phyloP scores from a whole-genome alignment of 2,329 filamentous ascomycete genomes.

The Colletotrichum kahawae region DNA sequence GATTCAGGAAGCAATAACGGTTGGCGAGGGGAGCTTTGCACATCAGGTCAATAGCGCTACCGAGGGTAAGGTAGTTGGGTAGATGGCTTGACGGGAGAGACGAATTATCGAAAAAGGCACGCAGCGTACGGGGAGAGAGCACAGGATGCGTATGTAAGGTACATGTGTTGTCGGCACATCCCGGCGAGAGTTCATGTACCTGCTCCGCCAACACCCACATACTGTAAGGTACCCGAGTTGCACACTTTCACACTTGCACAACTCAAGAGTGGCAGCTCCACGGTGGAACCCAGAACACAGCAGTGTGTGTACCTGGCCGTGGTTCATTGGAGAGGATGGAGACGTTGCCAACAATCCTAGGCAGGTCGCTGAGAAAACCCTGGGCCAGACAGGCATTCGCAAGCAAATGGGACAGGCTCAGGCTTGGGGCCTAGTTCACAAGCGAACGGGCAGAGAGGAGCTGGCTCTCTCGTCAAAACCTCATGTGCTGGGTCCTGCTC shows the following conservation, averaged over 20 bases:
- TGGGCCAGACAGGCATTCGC: slow-evolving; percentile 4
- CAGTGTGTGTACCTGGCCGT: neutral
- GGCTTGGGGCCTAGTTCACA: neutral
- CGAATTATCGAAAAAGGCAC: neutral
- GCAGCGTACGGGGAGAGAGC: neutral
- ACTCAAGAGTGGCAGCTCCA: neutral
- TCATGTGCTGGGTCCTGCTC: neutral
- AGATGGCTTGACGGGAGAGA: neutral
- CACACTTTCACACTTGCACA: neutral
- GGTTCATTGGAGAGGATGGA: neutral
- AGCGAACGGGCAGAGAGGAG: neutral
- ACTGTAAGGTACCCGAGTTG: slow-evolving; percentile 19
- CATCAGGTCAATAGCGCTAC: neutral
- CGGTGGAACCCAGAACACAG: neutral
- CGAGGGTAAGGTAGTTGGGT: neutral
- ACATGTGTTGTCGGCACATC: neutral
- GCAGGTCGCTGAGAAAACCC: neutral
- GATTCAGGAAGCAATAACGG: neutral
- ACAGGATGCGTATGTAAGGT: neutral
- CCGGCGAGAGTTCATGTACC: neutral
- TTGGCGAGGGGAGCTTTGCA: neutral
- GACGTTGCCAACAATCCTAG: neutral
- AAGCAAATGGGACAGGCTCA: neutral
- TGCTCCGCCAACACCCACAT: neutral
- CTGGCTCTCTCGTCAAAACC: neutral